Conservation (phyloP, 495 filamentous ascomycete genomes). For the Cenococcum geophilum region DNA sequence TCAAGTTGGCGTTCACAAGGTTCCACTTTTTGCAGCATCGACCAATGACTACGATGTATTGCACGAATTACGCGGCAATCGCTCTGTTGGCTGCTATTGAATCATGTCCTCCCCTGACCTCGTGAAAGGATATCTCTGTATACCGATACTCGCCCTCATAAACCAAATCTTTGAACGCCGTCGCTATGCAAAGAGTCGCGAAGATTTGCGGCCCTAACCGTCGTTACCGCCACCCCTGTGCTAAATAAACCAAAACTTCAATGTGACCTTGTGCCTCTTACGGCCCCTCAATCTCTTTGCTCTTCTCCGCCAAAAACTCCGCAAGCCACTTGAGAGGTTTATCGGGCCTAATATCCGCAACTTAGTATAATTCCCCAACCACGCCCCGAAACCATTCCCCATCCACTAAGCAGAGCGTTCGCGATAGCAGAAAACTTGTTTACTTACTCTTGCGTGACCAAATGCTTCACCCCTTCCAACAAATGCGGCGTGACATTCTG, state of each 20-base stretch:
- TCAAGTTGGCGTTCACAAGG: not conserved
- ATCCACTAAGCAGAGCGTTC: not conserved
- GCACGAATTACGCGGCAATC: no score
- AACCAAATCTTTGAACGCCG: not conserved
- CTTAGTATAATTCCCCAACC: constrained; percentile 6
- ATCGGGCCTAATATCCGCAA: constrained; percentile 50
- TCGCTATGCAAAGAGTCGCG: constrained; percentile 1
- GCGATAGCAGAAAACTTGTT: not conserved
- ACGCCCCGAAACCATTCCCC: not conserved
- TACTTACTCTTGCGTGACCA: constrained; percentile 77
- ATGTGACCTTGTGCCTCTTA: constrained; percentile 3
- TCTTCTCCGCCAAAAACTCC: constrained; percentile 78
- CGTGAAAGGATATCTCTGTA: not conserved
- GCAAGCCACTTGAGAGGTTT: constrained; percentile 81
- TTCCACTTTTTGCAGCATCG: no score
- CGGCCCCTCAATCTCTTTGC: constrained; percentile 55
- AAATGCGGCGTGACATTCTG: constrained; percentile 76
- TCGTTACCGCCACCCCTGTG: not conserved
- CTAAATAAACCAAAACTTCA: not conserved
- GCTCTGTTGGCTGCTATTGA: not conserved
- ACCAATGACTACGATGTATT: no score
- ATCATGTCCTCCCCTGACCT: not conserved
- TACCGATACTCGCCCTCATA: not conserved
- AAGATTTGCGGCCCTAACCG: not conserved
- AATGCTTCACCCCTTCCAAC: constrained; percentile 85